Evolutionary conservation across 2,329 filamentous ascomycete genomes (phyloP).

Genomic region (Sporothrix luriei): DNA sequence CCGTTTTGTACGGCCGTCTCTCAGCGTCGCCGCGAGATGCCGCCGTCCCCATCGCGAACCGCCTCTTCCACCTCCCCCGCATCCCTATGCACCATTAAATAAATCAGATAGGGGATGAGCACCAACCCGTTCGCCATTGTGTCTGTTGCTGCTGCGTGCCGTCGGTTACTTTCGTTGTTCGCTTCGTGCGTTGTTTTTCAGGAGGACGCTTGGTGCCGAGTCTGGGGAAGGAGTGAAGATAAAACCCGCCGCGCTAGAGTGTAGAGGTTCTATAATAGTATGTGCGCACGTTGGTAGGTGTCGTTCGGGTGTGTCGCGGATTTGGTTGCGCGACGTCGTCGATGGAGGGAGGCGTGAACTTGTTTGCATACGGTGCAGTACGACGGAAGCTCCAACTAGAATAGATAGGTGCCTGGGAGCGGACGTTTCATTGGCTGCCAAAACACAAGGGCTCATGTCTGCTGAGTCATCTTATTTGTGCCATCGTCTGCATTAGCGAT

Average conservation of each 20-base stretch:
- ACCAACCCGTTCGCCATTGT: constrained; percentile 37
- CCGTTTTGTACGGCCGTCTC: neutral
- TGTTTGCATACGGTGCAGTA: neutral
- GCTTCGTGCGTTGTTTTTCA: constrained; percentile 15
- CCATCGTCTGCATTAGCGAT: neutral
- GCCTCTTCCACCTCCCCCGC: neutral
- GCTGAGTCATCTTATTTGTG: neutral
- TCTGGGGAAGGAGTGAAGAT: neutral
- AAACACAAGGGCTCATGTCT: neutral
- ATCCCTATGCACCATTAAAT: neutral
- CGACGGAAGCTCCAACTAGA: constrained; percentile 10
- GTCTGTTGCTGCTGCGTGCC: constrained; percentile 8
- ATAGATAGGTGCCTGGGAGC: constrained; percentile 24
- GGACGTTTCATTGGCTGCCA: constrained; percentile 17
- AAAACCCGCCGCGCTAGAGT: too few relatives aligned
- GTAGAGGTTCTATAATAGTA: neutral
- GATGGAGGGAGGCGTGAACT: constrained; percentile 29
- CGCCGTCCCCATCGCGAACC: neutral
- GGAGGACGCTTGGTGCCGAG: neutral
- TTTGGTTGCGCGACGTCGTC: constrained; percentile 17
- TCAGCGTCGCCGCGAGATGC: neutral
- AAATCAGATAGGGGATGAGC: neutral
- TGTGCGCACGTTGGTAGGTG: neutral
- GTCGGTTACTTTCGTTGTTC: neutral
- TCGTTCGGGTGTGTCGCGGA: neutral